These are phyloP conservation scores for Pleurotus platypus DNA, from an alignment of 768 basidiomycete species.

Conservation along the genomic window DNA sequence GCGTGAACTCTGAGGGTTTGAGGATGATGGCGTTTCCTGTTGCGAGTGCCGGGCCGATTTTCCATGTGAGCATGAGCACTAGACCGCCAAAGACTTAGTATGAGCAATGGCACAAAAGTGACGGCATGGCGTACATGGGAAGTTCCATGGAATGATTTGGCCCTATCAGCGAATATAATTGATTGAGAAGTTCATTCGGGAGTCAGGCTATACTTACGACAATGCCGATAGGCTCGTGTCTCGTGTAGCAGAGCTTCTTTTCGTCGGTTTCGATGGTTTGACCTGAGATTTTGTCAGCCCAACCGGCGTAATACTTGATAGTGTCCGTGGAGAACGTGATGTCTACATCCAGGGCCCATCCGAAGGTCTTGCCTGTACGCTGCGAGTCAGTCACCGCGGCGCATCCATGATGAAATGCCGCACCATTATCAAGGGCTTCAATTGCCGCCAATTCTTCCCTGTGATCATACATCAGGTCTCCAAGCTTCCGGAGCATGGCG, in stretches of 20 bases:
- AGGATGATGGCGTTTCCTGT: conserved; percentile 62
- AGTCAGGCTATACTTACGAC: conserved; percentile 19
- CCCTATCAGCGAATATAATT: conserved; percentile 42
- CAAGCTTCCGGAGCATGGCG: conserved; percentile 52
- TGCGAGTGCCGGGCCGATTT: conserved; percentile 26
- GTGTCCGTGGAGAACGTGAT: conserved; percentile 35
- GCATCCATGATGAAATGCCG: conserved; percentile 11
- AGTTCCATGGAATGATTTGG: conserved; percentile 66
- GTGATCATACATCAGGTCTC: conserved; percentile 52
- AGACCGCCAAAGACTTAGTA: not conserved
- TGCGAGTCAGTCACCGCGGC: not conserved
- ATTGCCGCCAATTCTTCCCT: conserved; percentile 58
- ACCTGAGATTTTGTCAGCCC: conserved; percentile 46
- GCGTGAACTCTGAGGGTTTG: conserved; percentile 66
- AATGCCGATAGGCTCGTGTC: conserved; percentile 59
- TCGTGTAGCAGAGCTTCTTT: conserved; percentile 53
- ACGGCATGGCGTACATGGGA: conserved; percentile 23
- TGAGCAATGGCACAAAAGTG: too few species aligned
- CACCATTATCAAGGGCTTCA: conserved; percentile 64
- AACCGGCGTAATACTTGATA: conserved; percentile 52
- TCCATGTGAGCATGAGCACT: conserved; percentile 23
- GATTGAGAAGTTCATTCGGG: conserved; percentile 19
- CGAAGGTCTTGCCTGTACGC: conserved; percentile 48
- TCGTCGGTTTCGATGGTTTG: conserved; percentile 42
- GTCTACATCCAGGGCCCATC: conserved; percentile 44